Evolutionary conservation across 768 basidiomycete genomes (phyloP).

Genomic region (Boletus vermiculosoides): DNA sequence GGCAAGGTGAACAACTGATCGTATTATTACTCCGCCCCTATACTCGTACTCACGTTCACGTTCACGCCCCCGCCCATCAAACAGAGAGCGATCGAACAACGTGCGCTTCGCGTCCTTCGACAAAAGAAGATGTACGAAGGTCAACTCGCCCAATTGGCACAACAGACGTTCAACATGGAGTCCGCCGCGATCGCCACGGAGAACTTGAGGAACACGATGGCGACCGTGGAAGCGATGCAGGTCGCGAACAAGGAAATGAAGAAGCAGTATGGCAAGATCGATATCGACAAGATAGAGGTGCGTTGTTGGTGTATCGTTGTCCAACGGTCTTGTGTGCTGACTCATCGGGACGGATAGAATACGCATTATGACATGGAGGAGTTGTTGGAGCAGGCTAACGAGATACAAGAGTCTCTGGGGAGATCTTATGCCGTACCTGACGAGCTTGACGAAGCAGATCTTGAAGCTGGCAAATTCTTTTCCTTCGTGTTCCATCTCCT

Average conservation of each 20-base stretch:
- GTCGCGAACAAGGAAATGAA: constrained; percentile 93
- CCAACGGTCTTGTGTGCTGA: background rate
- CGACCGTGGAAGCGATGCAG: constrained; percentile 96
- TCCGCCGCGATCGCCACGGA: constrained; percentile 94
- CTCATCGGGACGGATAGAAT: constrained; percentile 47
- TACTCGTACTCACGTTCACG: background rate
- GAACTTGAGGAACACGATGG: constrained; percentile 98
- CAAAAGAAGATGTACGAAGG: constrained; percentile 96
- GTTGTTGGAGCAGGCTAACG: constrained; percentile 92
- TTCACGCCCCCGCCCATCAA: no score
- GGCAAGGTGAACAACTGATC: constrained; percentile 69
- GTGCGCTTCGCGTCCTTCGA: constrained; percentile 89
- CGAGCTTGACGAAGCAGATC: constrained; percentile 95
- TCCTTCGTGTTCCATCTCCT: background rate
- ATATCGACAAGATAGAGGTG: constrained; percentile 98
- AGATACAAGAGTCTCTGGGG: constrained; percentile 92
- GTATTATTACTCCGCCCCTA: background rate
- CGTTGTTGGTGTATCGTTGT: constrained; percentile 16
- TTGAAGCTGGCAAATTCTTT: constrained; percentile 78
- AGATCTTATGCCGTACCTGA: constrained; percentile 96
- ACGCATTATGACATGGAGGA: constrained; percentile 99
- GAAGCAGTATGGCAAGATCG: constrained; percentile 96
- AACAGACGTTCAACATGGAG: constrained; percentile 99
- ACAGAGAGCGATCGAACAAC: constrained; percentile 88
- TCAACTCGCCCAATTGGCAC: constrained; percentile 85